These are phyloP conservation scores for Neurospora hispaniola DNA, from an alignment of 495 filamentous ascomycete genomes.

Conservation along the genomic window DNA sequence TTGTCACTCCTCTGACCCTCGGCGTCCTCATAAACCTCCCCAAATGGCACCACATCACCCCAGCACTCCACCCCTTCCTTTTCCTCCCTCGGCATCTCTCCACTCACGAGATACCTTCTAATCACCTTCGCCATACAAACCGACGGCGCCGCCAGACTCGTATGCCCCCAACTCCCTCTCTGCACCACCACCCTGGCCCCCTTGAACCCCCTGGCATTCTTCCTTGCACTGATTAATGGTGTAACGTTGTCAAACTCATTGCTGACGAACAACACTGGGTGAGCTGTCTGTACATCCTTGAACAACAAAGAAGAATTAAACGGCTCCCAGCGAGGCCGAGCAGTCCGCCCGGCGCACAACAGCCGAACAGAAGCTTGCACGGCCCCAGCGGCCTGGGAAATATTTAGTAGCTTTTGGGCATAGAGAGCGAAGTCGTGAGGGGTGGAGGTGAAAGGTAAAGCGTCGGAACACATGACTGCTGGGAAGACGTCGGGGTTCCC, in stretches of 20 bases:
- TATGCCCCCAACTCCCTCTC: slow-evolving; percentile 37
- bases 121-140: slow-evolving; percentile 26
- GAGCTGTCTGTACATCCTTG: slow-evolving; percentile 21
- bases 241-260: slow-evolving; percentile 50
- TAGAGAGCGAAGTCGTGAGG: slow-evolving; percentile 36
- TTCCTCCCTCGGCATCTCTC: slow-evolving; percentile 17
- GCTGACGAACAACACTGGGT: slow-evolving; percentile 44
- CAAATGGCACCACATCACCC: slow-evolving; percentile 17
- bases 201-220: slow-evolving; percentile 39
- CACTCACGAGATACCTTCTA: slow-evolving; percentile 19
- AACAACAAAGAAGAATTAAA: slow-evolving; percentile 12
- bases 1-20: not conserved
- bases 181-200: slow-evolving; percentile 46
- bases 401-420: slow-evolving; percentile 31
- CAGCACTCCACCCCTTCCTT: slow-evolving; percentile 17
- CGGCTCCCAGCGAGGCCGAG: slow-evolving; percentile 47
- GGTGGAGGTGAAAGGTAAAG: slow-evolving; percentile 27
- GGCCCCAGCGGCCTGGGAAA: slow-evolving; percentile 43
- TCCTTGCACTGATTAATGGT: slow-evolving; percentile 38
- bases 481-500: slow-evolving; percentile 38
- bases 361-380: slow-evolving; percentile 48
- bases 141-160: slow-evolving; percentile 23
- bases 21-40: not conserved
- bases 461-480: slow-evolving; percentile 57
- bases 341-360: slow-evolving; percentile 46